Percentiles rank a stretch among this genome's conserved stretches.
These are phyloP conservation scores for Trichosanthes truncata DNA, from an alignment of 306 rosid species.

Conservation along the genomic window DNA sequence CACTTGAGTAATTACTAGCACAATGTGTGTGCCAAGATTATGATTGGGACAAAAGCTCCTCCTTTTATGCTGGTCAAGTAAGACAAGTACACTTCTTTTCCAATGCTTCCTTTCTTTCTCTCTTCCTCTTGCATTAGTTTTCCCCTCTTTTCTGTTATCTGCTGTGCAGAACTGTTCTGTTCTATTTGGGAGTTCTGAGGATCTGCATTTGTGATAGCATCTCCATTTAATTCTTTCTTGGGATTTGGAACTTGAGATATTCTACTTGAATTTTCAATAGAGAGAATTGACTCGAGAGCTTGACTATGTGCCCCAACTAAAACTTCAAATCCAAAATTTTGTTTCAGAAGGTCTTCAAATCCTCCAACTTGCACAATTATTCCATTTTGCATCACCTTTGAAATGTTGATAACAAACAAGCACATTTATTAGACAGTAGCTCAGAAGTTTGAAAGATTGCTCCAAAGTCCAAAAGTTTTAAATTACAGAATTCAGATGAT, in stretches of 20 bases:
- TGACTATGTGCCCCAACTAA: slow-evolving; percentile 88
- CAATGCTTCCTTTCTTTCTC: slow-evolving; percentile 82
- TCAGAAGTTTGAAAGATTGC: background rate
- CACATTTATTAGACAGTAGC: background rate
- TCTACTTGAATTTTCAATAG: slow-evolving; percentile 50
- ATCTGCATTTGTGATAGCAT: slow-evolving; percentile 28
- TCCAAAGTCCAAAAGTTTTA: background rate
- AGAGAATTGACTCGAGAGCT: slow-evolving; percentile 66
- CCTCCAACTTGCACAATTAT: slow-evolving; percentile 70
- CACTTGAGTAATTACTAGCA: slow-evolving; percentile 59
- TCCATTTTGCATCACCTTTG: slow-evolving; percentile 92
- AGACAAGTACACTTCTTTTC: slow-evolving; percentile 68
- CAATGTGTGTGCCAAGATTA: slow-evolving; percentile 71
- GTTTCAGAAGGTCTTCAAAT: slow-evolving; percentile 65
- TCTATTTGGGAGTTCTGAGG: slow-evolving; percentile 26
- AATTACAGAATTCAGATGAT: background rate
- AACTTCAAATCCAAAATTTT: slow-evolving; percentile 74
- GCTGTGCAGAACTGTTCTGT: slow-evolving; percentile 42
- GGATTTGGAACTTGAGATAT: slow-evolving; percentile 22
- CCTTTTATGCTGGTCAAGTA: slow-evolving; percentile 65
- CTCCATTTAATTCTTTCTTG: slow-evolving; percentile 30
- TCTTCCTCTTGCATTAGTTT: slow-evolving; percentile 84
- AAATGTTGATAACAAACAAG: background rate
- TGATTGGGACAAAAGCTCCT: slow-evolving; percentile 67
- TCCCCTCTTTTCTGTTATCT: slow-evolving; percentile 44